A percentile compares a stretch with the other conserved stretches of the same genome.
These are phyloP conservation scores for Mimosa bimucronata DNA, from an alignment of 306 rosid species.

Conservation along the genomic window DNA sequence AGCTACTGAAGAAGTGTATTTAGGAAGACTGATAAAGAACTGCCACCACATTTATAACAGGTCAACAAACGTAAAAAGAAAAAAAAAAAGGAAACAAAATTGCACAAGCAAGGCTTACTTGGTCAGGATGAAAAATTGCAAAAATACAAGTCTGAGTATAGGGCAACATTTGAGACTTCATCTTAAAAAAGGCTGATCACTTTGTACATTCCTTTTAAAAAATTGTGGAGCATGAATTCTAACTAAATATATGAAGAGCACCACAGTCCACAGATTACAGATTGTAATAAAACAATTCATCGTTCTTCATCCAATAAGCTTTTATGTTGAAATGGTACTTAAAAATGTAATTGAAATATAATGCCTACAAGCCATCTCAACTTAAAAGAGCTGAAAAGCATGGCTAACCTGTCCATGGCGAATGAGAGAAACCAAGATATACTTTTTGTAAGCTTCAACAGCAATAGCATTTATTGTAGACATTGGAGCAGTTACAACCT, in stretches of 20 bases:
- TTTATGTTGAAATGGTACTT: background rate
- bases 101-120: slow-evolving; percentile 4
- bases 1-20: slow-evolving; percentile 75
- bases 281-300: background rate
- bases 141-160: background rate
- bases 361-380: background rate
- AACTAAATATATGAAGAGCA: background rate
- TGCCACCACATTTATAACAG: slow-evolving; percentile 47
- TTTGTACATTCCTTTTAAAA: background rate
- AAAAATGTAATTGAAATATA: background rate
- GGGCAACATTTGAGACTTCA: background rate
- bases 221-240: background rate
- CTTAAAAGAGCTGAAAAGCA: slow-evolving; percentile 15
- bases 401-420: slow-evolving; percentile 78
- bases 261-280: too few relatives aligned
- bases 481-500: slow-evolving; percentile 99
- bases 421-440: slow-evolving; percentile 84
- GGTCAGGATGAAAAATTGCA: slow-evolving; percentile 5
- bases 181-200: background rate
- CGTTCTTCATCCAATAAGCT: background rate
- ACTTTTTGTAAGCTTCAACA: slow-evolving; percentile 93
- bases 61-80: slow-evolving; percentile 26
- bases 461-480: slow-evolving; percentile 72
- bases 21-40: slow-evolving; percentile 77
- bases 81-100: background rate